These are phyloP conservation scores for Dioscorea cayenensis DNA, from an alignment of 116 monocot genomes.

Conservation along the genomic window DNA sequence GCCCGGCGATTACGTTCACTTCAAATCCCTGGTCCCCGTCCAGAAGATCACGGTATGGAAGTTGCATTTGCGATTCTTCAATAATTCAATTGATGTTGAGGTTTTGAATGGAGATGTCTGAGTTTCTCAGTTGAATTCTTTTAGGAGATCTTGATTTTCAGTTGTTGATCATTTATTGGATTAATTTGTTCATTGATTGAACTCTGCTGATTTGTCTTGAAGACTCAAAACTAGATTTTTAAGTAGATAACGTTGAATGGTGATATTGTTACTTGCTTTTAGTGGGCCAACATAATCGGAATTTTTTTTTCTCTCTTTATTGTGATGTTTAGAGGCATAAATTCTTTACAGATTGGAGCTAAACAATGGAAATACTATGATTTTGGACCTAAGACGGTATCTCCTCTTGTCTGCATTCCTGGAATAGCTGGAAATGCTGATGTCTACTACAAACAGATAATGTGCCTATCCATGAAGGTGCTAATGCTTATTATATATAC, in stretches of 20 bases:
- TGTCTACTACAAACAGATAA: conserved; percentile 97
- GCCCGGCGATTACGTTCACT: conserved; percentile 92
- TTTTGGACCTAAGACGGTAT: conserved; percentile 84
- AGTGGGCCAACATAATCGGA: no score
- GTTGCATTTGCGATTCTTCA: not conserved
- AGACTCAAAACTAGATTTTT: no score
- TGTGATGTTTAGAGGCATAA: not conserved
- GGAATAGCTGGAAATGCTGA: conserved; percentile 96
- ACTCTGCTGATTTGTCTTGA: no score
- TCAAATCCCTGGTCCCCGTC: conserved; percentile 93
- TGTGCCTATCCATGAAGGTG: conserved; percentile 80
- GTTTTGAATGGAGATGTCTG: not conserved
- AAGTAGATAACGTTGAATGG: no score
- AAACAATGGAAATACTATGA: conserved; percentile 98
- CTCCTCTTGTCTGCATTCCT: conserved; percentile 87
- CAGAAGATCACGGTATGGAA: conserved; percentile 83
- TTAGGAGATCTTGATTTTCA: no score
- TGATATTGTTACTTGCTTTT: no score
- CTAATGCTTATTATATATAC: conserved; percentile 4
- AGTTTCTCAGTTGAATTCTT: not conserved
- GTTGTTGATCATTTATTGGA: no score
- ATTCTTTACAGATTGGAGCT: conserved; percentile 51
- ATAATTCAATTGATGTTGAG: not conserved
- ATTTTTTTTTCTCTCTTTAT: not conserved
- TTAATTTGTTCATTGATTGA: no score